Percentiles rank a stretch among this genome's conserved stretches.
Conservation (phyloP, 192 early-diverging fungal genomes). For the Linnemannia elongata region DNA sequence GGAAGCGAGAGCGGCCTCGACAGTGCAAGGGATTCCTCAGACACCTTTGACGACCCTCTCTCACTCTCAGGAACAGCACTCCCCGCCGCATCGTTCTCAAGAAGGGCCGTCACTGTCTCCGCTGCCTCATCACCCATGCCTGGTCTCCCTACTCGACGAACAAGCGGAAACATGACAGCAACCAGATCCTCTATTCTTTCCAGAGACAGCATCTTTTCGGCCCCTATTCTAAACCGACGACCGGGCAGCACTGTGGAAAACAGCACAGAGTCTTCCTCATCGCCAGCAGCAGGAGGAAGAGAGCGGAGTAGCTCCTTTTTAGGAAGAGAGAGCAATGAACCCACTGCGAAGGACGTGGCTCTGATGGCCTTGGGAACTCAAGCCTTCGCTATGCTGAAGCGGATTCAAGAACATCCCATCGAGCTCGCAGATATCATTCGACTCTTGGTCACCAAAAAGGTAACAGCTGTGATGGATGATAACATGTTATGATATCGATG, state of each 20-base stretch:
- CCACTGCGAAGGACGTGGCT: conserved; percentile 44
- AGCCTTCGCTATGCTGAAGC: conserved; percentile 40
- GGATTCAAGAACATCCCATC: conserved; percentile 54
- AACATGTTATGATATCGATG: background rate
- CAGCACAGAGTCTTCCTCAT: background rate
- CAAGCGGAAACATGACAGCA: conserved; percentile 5
- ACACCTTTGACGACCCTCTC: conserved; percentile 25
- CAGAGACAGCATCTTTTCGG: conserved; percentile 34
- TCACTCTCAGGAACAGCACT: conserved; percentile 11
- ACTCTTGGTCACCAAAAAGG: conserved; percentile 47
- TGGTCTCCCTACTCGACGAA: conserved; percentile 14
- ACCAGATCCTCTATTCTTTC: conserved; percentile 37
- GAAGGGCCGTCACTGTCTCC: conserved; percentile 38
- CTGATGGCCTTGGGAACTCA: conserved; percentile 50
- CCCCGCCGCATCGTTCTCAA: conserved; percentile 37
- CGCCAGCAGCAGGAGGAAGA: conserved; percentile 5
- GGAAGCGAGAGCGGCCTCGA: background rate
- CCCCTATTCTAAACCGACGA: conserved; percentile 17
- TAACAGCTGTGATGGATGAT: background rate
- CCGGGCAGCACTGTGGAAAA: conserved; percentile 17
- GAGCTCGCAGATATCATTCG: conserved; percentile 54
- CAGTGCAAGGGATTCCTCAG: background rate
- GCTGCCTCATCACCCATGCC: conserved; percentile 24
- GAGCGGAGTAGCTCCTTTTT: conserved; percentile 27
- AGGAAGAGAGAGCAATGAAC: conserved; percentile 31